phyloP scores from a whole-genome alignment of 2,329 filamentous ascomycete genomes.

The Tolypocladium tundrense region DNA sequence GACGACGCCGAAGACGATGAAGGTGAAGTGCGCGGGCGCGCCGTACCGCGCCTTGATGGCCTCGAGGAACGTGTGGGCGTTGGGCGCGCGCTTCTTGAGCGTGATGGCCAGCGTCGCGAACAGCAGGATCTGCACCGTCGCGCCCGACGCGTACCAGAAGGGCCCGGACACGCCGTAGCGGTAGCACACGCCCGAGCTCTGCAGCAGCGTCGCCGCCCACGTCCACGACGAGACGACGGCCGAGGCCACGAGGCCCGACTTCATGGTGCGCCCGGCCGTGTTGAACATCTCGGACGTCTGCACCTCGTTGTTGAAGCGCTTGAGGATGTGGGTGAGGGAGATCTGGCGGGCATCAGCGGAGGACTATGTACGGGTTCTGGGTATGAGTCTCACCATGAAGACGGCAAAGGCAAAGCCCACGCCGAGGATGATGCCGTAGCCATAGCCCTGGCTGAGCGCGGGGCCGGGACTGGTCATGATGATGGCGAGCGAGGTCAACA shows the following conservation, averaged over 20 bases:
- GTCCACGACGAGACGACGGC: constrained; percentile 93
- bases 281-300: constrained; percentile 92
- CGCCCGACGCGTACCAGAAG: constrained; percentile 56
- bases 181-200: constrained; percentile 75
- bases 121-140: constrained; percentile 76
- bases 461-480: constrained; percentile 12
- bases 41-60: constrained; percentile 77
- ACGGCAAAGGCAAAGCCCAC: constrained; percentile 65
- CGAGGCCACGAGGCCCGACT: constrained; percentile 76
- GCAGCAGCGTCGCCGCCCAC: constrained; percentile 76
- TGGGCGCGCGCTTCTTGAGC: constrained; percentile 75
- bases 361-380: neutral
- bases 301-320: constrained; percentile 52
- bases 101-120: constrained; percentile 89
- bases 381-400: constrained; percentile 41
- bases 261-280: constrained; percentile 79
- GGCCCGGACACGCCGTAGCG: constrained; percentile 58
- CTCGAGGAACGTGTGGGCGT: constrained; percentile 79
- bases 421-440: constrained; percentile 70
- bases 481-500: neutral
- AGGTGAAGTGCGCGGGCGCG: constrained; percentile 59
- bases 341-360: constrained; percentile 26
- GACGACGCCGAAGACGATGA: constrained; percentile 70
- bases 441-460: constrained; percentile 49
- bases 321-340: constrained; percentile 59